A percentile compares a stretch with the other conserved stretches of the same genome.
phyloP scores from a whole-genome alignment of 176 grass and related monocot genomes.

The Urochloa ruziziensis region DNA sequence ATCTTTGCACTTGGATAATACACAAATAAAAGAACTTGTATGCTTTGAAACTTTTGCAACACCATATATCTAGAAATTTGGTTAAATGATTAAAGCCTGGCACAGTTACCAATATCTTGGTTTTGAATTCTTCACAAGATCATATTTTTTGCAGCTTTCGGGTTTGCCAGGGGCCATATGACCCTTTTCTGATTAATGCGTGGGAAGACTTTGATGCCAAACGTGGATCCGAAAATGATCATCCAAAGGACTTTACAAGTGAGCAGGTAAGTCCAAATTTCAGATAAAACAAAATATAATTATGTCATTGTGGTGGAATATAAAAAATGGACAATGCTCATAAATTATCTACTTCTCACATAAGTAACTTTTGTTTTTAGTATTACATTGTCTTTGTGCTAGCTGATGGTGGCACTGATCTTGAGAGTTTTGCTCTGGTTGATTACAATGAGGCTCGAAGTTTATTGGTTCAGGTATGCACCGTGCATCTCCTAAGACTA shows the following conservation, averaged over 20 bases:
- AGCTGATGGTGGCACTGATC: slow-evolving; percentile 89
- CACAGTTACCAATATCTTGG: not conserved
- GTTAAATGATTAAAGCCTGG: slow-evolving; percentile 1
- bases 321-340: not conserved
- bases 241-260: slow-evolving; percentile 73
- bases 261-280: slow-evolving; percentile 50
- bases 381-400: slow-evolving; percentile 82
- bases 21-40: slow-evolving; percentile 7
- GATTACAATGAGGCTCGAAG: slow-evolving; percentile 73
- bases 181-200: slow-evolving; percentile 58
- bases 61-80: not conserved
- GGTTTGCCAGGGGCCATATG: slow-evolving; percentile 79
- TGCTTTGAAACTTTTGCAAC: not conserved
- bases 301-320: not conserved
- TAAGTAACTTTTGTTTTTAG: slow-evolving; percentile 49
- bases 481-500: slow-evolving; percentile 23
- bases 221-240: slow-evolving; percentile 84
- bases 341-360: not conserved
- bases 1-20: slow-evolving; percentile 3
- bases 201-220: slow-evolving; percentile 88
- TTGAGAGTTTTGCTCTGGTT: slow-evolving; percentile 70
- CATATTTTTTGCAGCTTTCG: slow-evolving; percentile 54
- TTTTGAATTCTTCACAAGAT: not conserved
- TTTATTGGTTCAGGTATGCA: slow-evolving; percentile 79
- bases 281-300: not conserved